phyloP scores from a whole-genome alignment of 2,329 filamentous ascomycete genomes.

The Fusarium virguliforme region DNA sequence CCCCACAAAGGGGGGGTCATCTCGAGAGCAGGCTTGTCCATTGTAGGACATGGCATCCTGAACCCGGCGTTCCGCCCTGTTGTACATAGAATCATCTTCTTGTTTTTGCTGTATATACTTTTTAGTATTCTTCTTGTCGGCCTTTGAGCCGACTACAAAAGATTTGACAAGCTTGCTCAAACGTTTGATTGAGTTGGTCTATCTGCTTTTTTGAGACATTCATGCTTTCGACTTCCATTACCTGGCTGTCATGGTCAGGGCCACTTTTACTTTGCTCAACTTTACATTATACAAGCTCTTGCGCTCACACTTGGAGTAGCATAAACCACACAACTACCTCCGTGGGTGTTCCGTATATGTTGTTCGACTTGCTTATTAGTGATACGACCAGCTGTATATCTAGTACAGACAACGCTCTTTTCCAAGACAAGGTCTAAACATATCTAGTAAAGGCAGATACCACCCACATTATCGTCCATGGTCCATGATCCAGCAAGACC shows the following conservation, averaged over 20 bases:
- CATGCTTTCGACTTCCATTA: background rate
- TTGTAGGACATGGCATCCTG: slow-evolving; percentile 32
- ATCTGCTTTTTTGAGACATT: slow-evolving; percentile 6
- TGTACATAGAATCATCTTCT: slow-evolving; percentile 40
- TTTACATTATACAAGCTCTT: slow-evolving; percentile 4
- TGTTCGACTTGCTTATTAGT: slow-evolving; percentile 18
- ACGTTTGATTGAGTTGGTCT: background rate
- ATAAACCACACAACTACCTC: background rate
- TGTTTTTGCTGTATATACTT: slow-evolving; percentile 45
- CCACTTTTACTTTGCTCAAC: slow-evolving; percentile 2
- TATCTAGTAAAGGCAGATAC: slow-evolving; percentile 69
- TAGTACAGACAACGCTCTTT: background rate
- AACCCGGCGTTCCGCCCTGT: slow-evolving; percentile 38
- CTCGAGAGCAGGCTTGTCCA: slow-evolving; percentile 27
- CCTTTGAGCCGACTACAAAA: slow-evolving; percentile 23
- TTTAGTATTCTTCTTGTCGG: slow-evolving; percentile 26
- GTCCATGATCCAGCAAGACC: slow-evolving; percentile 90
- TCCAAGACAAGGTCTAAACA: background rate
- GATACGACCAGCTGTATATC: background rate
- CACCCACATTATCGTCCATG: slow-evolving; percentile 85
- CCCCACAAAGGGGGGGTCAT: slow-evolving; percentile 8
- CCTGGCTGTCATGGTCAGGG: background rate
- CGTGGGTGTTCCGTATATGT: background rate
- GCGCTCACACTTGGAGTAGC: background rate
- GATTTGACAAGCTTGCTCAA: slow-evolving; percentile 33